Conservation (phyloP, 495 filamentous ascomycete species). For the Penicillium longicatenatum region DNA sequence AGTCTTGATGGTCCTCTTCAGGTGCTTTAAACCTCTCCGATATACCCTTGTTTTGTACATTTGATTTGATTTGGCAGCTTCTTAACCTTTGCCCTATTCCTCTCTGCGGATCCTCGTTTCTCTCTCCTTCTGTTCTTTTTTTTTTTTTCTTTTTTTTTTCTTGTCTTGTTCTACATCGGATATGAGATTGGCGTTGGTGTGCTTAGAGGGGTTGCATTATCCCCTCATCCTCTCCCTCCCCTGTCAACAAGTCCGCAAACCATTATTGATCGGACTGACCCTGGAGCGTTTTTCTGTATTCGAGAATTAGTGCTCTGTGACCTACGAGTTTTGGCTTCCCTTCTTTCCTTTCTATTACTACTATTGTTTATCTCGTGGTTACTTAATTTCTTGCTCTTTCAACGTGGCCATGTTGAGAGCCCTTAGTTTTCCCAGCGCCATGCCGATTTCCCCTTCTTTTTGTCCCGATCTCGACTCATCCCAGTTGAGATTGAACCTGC, state of each 20-base stretch:
- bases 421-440: constrained; percentile 10
- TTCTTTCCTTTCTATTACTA: constrained; percentile 35
- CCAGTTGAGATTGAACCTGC: constrained; percentile 10
- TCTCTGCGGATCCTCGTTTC: constrained; percentile 22
- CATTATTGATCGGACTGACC: constrained; percentile 11
- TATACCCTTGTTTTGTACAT: constrained; percentile 55
- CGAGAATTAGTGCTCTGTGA: constrained; percentile 40
- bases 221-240: constrained; percentile 29
- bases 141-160: background rate
- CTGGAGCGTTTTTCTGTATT: constrained; percentile 30
- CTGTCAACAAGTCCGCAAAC: constrained; percentile 15
- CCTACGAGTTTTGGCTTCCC: constrained; percentile 35
- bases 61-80: constrained; percentile 28
- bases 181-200: constrained; percentile 51
- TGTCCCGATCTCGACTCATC: background rate
- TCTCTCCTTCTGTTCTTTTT: constrained; percentile 19
- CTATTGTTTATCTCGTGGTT: constrained; percentile 38
- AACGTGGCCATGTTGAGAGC: constrained; percentile 11
- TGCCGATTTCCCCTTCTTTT: constrained; percentile 11
- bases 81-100: constrained; percentile 21
- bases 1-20: constrained; percentile 42
- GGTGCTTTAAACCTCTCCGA: constrained; percentile 39
- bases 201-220: constrained; percentile 29
- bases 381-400: constrained; percentile 32
- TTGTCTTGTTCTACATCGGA: constrained; percentile 29